These are phyloP conservation scores for Pichia terricola DNA, from an alignment of 1,139 yeast species.

Conservation along the genomic window DNA sequence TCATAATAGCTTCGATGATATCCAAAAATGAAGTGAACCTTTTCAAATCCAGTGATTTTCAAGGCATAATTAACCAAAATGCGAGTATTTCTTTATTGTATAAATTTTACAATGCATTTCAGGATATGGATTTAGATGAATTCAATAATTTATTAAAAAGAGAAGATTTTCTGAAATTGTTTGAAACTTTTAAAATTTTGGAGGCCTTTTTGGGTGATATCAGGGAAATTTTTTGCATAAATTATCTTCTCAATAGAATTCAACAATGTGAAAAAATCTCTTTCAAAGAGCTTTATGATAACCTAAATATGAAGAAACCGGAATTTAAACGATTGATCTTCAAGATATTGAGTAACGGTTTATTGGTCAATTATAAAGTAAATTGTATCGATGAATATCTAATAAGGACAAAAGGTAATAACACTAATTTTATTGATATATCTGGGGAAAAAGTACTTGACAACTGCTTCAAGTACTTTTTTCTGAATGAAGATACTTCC, in stretches of 20 bases:
- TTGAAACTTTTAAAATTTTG: slow-evolving; percentile 26
- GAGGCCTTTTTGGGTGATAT: slow-evolving; percentile 23
- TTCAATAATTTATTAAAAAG: slow-evolving; percentile 28
- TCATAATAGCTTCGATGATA: slow-evolving; percentile 54
- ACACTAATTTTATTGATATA: neutral
- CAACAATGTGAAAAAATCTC: slow-evolving; percentile 14
- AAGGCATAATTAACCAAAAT: slow-evolving; percentile 21
- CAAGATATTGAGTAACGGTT: slow-evolving; percentile 37
- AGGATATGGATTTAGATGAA: slow-evolving; percentile 14
- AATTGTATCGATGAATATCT: slow-evolving; percentile 32
- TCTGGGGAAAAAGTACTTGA: too few species aligned
- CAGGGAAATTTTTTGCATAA: slow-evolving; percentile 21
- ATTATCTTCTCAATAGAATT: slow-evolving; percentile 14
- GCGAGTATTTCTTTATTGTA: slow-evolving; percentile 13
- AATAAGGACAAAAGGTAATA: neutral
- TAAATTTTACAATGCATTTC: slow-evolving; percentile 18
- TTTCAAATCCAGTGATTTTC: slow-evolving; percentile 52
- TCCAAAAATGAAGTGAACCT: slow-evolving; percentile 60
- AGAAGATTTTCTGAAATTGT: slow-evolving; percentile 19
- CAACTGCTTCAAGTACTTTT: slow-evolving; percentile 1
- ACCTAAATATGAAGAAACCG: slow-evolving; percentile 10
- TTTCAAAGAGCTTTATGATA: slow-evolving; percentile 12
- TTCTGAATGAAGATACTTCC: too few species aligned
- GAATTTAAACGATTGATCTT: slow-evolving; percentile 18
- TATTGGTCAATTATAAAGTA: slow-evolving; percentile 33